Evolutionary conservation across 164 flowering plant species (phyloP), one percentile per base, ranked within the genome.

Genomic region (Buxus sempervirens): DNA sequence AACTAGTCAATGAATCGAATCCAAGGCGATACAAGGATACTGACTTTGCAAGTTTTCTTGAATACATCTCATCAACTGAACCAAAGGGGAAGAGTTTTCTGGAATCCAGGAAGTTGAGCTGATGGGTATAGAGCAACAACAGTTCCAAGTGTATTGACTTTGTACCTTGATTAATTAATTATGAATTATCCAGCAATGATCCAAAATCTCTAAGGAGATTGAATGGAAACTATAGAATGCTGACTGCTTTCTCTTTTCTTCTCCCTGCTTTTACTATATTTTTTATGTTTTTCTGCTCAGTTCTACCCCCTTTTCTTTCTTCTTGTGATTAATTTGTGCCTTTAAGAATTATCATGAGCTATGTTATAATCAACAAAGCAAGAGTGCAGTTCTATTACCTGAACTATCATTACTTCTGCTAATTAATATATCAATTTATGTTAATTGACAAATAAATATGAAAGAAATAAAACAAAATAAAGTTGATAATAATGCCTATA

Each of bases 21-120:
- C 89, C 91, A 6, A 81, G 73, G 69, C 83, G 74, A 8, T 87
- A 85, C 64, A 77, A 20, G 76, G 89, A 82, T 64, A 87, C 91
- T 0, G 79, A 85, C 68, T 87, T 85, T 49, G 74, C 75, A 5
- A 68, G 62, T 32, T 87, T 87, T 70, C 77, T 85, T 0, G 74
- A 75, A 9, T 84, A 85, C 70, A 56, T 82, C 27, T 68, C 85
- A 9, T 82, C 86, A 14, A 65, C 79, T 49, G 91, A 87, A 56
- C 77, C 88, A 58, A 82, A 80, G 78, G 73, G 64, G 70, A 87
- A 87, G 77, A 77, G 70, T 69, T 87, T 87, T 79, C 70, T 87
- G 5, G 84, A 87, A 27, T 72, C 91, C 1, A 75, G 85, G 73
- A 87, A 81, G 79, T 66, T 84, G 70, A 63, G 18, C 53, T 69